Evolutionary conservation across 2,329 filamentous ascomycete genomes (phyloP), one percentile per base, ranked within the genome.

Genomic region (Microcera coccophila): DNA sequence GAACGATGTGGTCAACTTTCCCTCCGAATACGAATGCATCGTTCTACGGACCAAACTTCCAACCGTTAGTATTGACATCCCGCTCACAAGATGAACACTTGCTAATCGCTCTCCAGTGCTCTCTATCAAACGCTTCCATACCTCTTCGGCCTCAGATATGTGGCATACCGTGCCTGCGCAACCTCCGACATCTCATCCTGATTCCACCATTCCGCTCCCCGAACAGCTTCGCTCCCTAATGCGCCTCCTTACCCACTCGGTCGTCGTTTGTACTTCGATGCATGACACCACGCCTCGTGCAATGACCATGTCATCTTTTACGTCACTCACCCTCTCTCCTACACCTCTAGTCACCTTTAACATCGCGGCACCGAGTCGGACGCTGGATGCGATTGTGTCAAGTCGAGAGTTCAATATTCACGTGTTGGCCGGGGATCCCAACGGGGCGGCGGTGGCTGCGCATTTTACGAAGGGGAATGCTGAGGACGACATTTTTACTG

Each of bases 241-340:
- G 72, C 75, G 77, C 43, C 69, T 74, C 12, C 63, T 81, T 11
- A 65, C 73, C 3, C 72, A 78, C 53, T 73, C 75, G 1, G 75
- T 77, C 28, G 75, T 79, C n/a, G 71, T 79, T 11, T 75, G 75
- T 55, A 79, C 76, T 17, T 64, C 74, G 17, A 59, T 64, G n/a
- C 60, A 65, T n/a, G 18, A 35, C 22, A 17, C 60, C 46, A 41
- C 54, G 31, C 57, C 71, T 5, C 68, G 72, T 22, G 78, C 71
- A 36, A 77, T 81, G 71, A 81, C 78, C 22, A 76, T 80, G 67
- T 81, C 78, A 5, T 80, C 76, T 2, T 73, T 82, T 48, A 77
- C 77, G 3, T 79, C 76, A 0, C 62, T 82, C 19, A 70, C 74
- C 14, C 66, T 81, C 15, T 51, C 57, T n/a, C 76, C 77, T 0